Evolutionary conservation across 345 rosid species (phyloP).

Genomic region (Euphorbia lathyris): DNA sequence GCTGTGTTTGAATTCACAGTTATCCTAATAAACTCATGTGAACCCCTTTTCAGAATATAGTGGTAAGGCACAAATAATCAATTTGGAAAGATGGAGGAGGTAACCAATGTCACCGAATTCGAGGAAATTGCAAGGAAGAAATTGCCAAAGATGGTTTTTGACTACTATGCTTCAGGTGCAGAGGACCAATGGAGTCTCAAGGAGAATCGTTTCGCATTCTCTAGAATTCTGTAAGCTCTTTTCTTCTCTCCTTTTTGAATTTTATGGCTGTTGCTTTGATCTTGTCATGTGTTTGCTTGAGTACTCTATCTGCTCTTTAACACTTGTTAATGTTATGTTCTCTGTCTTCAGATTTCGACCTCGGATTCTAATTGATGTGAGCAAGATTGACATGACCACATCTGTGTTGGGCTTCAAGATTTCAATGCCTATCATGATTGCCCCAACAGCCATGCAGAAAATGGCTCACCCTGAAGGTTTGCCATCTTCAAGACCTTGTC

Average conservation of each 20-base stretch:
- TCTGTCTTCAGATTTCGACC: conserved; percentile 42
- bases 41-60: background rate
- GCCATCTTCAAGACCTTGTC: background rate
- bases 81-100: conserved; percentile 58
- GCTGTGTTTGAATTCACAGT: background rate
- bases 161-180: conserved; percentile 92
- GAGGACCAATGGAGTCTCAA: conserved; percentile 94
- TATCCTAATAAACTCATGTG: background rate
- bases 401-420: conserved; percentile 78
- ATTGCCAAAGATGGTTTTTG: conserved; percentile 89
- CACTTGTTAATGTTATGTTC: background rate
- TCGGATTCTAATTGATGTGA: conserved; percentile 82
- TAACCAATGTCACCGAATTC: conserved; percentile 85
- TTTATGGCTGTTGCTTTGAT: background rate
- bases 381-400: conserved; percentile 72
- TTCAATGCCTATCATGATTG: conserved; percentile 96
- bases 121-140: conserved; percentile 83
- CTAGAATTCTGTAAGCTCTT: conserved; percentile 69
- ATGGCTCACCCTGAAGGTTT: conserved; percentile 96
- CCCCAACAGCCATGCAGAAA: conserved; percentile 97
- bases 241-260: background rate
- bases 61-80: background rate
- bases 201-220: conserved; percentile 82
- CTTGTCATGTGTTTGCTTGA: background rate
- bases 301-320: background rate